Evolutionary conservation across 805 yeast genomes (phyloP).

Genomic region (Lipomyces oligophaga): DNA sequence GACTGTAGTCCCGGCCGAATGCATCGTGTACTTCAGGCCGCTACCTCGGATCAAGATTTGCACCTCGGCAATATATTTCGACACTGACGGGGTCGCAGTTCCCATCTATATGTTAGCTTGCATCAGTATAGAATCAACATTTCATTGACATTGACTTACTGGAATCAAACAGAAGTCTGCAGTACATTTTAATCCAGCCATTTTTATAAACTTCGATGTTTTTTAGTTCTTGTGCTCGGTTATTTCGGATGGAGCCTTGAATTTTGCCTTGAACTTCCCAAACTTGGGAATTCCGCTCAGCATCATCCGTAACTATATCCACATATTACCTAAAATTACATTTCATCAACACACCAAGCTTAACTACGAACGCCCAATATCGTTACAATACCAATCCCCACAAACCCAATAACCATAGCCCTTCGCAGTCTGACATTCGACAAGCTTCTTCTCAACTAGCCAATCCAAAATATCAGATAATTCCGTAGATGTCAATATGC

Average conservation of each 20-base stretch:
- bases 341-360: no score
- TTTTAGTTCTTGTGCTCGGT: neutral
- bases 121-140: neutral
- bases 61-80: conserved; percentile 70
- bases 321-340: no score
- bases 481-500: conserved; percentile 34
- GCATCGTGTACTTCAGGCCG: conserved; percentile 64
- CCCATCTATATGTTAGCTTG: conserved; percentile 53
- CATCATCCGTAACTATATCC: no score
- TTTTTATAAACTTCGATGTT: conserved; percentile 6
- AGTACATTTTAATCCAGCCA: conserved; percentile 45
- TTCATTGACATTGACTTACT: conserved; percentile 41
- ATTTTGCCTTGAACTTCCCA: no score
- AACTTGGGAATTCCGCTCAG: no score
- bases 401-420: conserved; percentile 30
- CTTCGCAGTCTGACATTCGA: conserved; percentile 11
- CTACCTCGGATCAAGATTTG: conserved; percentile 61
- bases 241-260: no score
- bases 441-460: conserved; percentile 26
- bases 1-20: conserved; percentile 89
- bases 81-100: conserved; percentile 70
- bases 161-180: conserved; percentile 89
- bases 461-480: conserved; percentile 31
- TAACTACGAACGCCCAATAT: no score
- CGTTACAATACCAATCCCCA: conserved; percentile 32